phyloP scores from a whole-genome alignment of 2,329 filamentous ascomycete genomes.

The Madurella mycetomatis region DNA sequence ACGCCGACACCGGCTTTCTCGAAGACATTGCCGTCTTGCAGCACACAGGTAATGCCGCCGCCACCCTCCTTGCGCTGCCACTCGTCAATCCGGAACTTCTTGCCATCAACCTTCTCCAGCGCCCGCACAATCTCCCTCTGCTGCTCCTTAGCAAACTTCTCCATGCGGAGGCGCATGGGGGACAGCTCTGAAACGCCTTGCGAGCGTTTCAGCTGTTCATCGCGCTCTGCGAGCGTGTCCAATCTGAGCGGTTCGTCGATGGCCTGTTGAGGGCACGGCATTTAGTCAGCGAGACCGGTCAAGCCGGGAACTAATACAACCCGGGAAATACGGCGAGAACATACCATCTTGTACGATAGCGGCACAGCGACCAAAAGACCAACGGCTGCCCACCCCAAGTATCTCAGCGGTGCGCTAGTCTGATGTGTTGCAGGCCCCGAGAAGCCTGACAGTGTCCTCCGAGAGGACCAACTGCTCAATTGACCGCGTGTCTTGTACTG shows the following conservation, averaged over 20 bases:
- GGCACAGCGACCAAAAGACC: slow-evolving; percentile 49
- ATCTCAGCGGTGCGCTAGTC: slow-evolving; percentile 12
- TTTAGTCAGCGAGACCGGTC: slow-evolving; percentile 8
- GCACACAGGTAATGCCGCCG: slow-evolving; percentile 87
- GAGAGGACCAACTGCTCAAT: slow-evolving; percentile 17
- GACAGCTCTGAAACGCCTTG: slow-evolving; percentile 69
- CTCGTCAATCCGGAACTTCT: slow-evolving; percentile 74
- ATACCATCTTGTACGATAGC: slow-evolving; percentile 57
- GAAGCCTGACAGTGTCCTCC: slow-evolving; percentile 20
- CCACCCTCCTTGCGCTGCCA: slow-evolving; percentile 87
- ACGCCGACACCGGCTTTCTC: slow-evolving; percentile 97
- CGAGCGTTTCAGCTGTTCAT: slow-evolving; percentile 75
- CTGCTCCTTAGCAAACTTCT: slow-evolving; percentile 89
- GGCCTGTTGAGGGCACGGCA: slow-evolving; percentile 33
- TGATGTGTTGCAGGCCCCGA: slow-evolving; percentile 6
- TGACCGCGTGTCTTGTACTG: slow-evolving; percentile 24
- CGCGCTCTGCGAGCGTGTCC: slow-evolving; percentile 76
- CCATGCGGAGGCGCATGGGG: slow-evolving; percentile 97
- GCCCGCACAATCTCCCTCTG: slow-evolving; percentile 82
- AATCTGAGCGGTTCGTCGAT: slow-evolving; percentile 41
- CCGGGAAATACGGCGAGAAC: slow-evolving; percentile 10
- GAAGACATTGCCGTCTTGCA: slow-evolving; percentile 95
- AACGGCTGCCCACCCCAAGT: slow-evolving; percentile 34
- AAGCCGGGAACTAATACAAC: neutral
- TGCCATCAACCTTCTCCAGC: slow-evolving; percentile 78